Percentiles rank a stretch among this genome's conserved stretches.
These are phyloP conservation scores for Penicillium steckii DNA, from an alignment of 495 filamentous ascomycete species.

Conservation along the genomic window DNA sequence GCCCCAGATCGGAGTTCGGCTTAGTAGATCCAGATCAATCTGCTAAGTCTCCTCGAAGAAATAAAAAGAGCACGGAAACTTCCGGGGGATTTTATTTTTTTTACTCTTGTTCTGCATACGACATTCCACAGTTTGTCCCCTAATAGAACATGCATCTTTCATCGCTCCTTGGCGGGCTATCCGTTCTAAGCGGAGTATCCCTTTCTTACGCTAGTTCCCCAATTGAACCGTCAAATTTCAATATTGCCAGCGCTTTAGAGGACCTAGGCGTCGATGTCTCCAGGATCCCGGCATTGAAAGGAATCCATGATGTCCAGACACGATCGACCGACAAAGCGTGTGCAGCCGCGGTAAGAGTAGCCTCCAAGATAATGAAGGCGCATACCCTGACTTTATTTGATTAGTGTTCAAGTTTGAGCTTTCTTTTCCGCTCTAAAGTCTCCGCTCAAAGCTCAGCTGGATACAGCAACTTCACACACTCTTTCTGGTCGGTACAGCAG, in stretches of 20 bases:
- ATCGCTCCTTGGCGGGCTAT: constrained; percentile 9
- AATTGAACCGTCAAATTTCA: constrained; percentile 14
- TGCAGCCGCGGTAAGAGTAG: constrained; percentile 9
- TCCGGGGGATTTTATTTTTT: not conserved
- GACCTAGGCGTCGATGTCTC: constrained; percentile 16
- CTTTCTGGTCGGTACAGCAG: constrained; percentile 52
- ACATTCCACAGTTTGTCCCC: not conserved
- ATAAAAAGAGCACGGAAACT: not conserved
- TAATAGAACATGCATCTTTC: constrained; percentile 8
- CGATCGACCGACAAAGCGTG: constrained; percentile 13
- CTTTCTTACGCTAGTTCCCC: not conserved
- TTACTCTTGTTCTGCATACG: not conserved
- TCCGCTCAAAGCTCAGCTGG: constrained; percentile 6
- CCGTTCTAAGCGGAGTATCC: constrained; percentile 2
- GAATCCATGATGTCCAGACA: constrained; percentile 3
- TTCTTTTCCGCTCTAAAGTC: constrained; percentile 14
- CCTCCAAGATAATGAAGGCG: not conserved
- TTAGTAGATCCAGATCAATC: not conserved
- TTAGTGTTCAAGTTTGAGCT: constrained; percentile 17
- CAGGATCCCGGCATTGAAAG: constrained; percentile 14
- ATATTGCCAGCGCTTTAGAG: constrained; percentile 10
- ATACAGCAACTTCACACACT: constrained; percentile 20
- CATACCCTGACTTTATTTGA: not conserved
- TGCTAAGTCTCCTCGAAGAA: not conserved
- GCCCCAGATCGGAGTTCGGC: not conserved